These are phyloP conservation scores for Alternaria hordeiaustralica DNA, from an alignment of 2,329 filamentous ascomycete species.

Conservation along the genomic window DNA sequence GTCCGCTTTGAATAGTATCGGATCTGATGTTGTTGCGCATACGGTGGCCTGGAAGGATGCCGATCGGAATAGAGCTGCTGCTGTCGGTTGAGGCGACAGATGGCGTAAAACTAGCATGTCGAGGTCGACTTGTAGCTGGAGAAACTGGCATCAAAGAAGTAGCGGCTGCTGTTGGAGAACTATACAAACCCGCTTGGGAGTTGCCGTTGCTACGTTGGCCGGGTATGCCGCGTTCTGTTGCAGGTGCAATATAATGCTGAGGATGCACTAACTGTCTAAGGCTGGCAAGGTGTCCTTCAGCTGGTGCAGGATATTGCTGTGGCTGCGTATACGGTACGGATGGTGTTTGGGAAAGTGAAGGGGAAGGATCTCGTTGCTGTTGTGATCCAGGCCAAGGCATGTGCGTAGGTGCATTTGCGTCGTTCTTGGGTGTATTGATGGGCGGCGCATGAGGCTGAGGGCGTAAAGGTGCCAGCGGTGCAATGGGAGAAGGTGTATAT, in stretches of 20 bases:
- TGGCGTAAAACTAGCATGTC: conserved; percentile 14
- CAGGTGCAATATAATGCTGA: not conserved
- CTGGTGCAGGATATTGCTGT: conserved; percentile 1
- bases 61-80: conserved; percentile 18
- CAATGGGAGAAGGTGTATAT: conserved; percentile 13
- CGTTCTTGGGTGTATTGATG: not conserved
- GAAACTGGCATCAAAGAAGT: not conserved
- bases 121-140: not conserved
- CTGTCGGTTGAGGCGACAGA: conserved; percentile 29
- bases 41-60: conserved; percentile 17
- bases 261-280: not conserved
- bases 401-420: not conserved
- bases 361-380: not conserved
- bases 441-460: conserved; percentile 3
- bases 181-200: conserved; percentile 1
- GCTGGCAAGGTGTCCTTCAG: not conserved
- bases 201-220: not conserved
- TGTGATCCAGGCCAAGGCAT: conserved; percentile 13
- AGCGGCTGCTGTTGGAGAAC: not conserved
- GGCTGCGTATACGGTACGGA: not conserved
- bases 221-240: not conserved
- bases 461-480: conserved; percentile 22
- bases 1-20: conserved; percentile 26
- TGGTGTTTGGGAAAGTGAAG: not conserved
- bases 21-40: conserved; percentile 18